A percentile compares a stretch with the other conserved stretches of the same genome.
These are phyloP conservation scores for Ramalina intermedia DNA, from an alignment of 495 filamentous ascomycete species.

Conservation along the genomic window DNA sequence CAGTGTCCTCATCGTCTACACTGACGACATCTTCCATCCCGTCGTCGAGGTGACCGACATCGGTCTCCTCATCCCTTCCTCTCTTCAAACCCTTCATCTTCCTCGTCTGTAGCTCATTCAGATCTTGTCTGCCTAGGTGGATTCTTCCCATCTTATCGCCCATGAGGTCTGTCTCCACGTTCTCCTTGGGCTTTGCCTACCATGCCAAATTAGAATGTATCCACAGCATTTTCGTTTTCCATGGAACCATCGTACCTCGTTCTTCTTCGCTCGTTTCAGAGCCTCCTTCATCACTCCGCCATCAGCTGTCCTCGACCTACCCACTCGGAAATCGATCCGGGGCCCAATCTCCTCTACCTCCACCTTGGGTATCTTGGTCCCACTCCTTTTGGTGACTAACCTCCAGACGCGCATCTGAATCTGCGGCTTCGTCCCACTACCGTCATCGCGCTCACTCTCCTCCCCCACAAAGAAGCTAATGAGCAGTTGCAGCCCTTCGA, in stretches of 20 bases:
- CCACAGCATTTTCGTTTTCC: not conserved
- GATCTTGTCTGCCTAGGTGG: constrained; percentile 82
- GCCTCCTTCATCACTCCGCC: constrained; percentile 73
- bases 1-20: constrained; percentile 6
- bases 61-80: constrained; percentile 42
- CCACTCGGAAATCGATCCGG: constrained; percentile 82
- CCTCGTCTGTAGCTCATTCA: constrained; percentile 74
- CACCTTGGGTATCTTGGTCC: constrained; percentile 73
- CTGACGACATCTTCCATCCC: constrained; percentile 15
- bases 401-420: constrained; percentile 76
- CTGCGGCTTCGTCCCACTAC: constrained; percentile 31
- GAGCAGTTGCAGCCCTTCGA: constrained; percentile 84
- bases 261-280: constrained; percentile 64
- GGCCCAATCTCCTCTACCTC: constrained; percentile 94
- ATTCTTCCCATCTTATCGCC: constrained; percentile 94
- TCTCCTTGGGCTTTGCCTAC: constrained; percentile 70
- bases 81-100: constrained; percentile 99
- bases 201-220: constrained; percentile 1
- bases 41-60: constrained; percentile 26
- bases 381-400: constrained; percentile 70
- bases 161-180: constrained; percentile 75
- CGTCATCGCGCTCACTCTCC: constrained; percentile 40
- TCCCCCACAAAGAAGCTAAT: constrained; percentile 71
- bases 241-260: constrained; percentile 36
- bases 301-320: constrained; percentile 65